Evolutionary conservation across 2,329 filamentous ascomycete species (phyloP).

Genomic region (Passalora sequoiae): DNA sequence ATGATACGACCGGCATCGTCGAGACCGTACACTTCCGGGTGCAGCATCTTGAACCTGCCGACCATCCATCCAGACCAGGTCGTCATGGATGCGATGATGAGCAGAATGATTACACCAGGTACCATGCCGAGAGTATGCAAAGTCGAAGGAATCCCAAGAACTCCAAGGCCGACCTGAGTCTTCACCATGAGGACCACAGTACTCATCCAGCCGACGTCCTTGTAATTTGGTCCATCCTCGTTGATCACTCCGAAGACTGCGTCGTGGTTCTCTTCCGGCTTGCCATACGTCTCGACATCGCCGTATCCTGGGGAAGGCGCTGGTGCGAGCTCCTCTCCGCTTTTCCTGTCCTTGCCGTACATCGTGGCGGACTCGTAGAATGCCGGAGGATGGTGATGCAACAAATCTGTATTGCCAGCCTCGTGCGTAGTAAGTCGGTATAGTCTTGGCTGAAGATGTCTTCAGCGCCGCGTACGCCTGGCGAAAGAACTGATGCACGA

Average conservation of each 20-base stretch:
- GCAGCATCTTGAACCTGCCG: slow-evolving; percentile 50
- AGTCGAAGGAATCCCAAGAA: slow-evolving; percentile 47
- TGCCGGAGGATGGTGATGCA: not conserved
- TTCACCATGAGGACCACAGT: slow-evolving; percentile 45
- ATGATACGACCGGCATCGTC: slow-evolving; percentile 53
- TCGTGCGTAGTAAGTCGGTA: too few species aligned
- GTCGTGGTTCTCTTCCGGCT: slow-evolving; percentile 6
- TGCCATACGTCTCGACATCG: slow-evolving; percentile 15
- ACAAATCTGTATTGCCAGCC: too few species aligned
- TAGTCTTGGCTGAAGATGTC: not conserved
- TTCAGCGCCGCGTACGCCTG: not conserved
- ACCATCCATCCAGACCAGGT: slow-evolving; percentile 49
- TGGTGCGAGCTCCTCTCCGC: slow-evolving; percentile 18
- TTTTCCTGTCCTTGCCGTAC: slow-evolving; percentile 18
- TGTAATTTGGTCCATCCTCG: slow-evolving; percentile 17
- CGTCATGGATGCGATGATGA: slow-evolving; percentile 40
- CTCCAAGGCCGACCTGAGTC: slow-evolving; percentile 43
- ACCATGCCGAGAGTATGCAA: slow-evolving; percentile 43
- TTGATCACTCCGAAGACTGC: slow-evolving; percentile 18
- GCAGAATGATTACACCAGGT: slow-evolving; percentile 45
- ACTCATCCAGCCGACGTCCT: slow-evolving; percentile 40
- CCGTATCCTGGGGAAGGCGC: slow-evolving; percentile 15
- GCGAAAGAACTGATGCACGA: not conserved
- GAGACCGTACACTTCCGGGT: slow-evolving; percentile 54
- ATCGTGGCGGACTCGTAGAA: slow-evolving; percentile 1